Conservation (phyloP, 2,329 filamentous ascomycete genomes). For the Shiraia bambusicola region DNA sequence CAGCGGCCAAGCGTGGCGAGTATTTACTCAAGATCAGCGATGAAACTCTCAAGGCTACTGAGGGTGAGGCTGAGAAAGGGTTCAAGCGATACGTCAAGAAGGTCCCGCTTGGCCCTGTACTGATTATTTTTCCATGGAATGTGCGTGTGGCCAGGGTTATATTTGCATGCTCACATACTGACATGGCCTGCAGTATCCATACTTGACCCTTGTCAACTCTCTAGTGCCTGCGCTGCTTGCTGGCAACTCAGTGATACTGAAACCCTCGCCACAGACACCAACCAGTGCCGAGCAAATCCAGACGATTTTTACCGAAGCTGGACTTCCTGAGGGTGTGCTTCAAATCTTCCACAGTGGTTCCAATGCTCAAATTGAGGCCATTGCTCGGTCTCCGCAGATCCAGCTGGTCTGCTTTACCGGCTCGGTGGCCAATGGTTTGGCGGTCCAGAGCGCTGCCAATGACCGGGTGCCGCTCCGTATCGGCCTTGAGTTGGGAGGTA, state of each 20-base stretch:
- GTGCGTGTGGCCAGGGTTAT: conserved; percentile 56
- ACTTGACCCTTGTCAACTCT: conserved; percentile 89
- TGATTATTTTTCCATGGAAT: conserved; percentile 95
- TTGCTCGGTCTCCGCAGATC: conserved; percentile 76
- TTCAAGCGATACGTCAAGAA: conserved; percentile 91
- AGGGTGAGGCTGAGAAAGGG: conserved; percentile 79
- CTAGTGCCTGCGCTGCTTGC: conserved; percentile 87
- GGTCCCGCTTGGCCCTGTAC: conserved; percentile 80
- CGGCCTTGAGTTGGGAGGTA: conserved; percentile 88
- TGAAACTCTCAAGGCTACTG: conserved; percentile 75
- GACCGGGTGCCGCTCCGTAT: conserved; percentile 78
- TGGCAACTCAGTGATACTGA: conserved; percentile 89
- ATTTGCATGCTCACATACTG: conserved; percentile 13
- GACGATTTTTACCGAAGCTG: conserved; percentile 74
- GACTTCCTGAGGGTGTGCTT: conserved; percentile 78
- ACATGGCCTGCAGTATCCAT: conserved; percentile 72
- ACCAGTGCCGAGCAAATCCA: conserved; percentile 85
- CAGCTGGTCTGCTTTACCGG: conserved; percentile 90
- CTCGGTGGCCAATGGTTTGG: conserved; percentile 82
- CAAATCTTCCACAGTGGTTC: conserved; percentile 92
- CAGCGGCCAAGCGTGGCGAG: conserved; percentile 80
- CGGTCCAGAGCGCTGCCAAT: conserved; percentile 80
- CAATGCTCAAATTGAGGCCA: conserved; percentile 70
- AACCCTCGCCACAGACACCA: conserved; percentile 92
- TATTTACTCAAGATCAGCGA: conserved; percentile 83